Conservation (phyloP, 2,329 filamentous ascomycete species). For the Hypoxylon sp. region DNA sequence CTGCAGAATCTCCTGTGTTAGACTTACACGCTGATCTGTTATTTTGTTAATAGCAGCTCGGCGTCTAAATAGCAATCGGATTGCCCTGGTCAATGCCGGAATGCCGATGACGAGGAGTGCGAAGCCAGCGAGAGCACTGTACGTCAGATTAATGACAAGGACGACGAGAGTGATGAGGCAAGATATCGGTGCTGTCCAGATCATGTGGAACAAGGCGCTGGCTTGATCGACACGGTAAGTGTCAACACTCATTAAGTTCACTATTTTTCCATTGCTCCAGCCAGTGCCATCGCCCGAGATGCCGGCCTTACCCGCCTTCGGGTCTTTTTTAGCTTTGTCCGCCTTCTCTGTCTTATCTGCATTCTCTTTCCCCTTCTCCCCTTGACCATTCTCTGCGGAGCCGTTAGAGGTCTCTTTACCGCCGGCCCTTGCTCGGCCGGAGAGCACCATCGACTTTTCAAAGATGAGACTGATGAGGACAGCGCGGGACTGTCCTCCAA, state of each 20-base stretch:
- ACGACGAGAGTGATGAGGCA: slow-evolving; percentile 84
- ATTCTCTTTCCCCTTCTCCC: slow-evolving; percentile 61
- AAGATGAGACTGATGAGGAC: slow-evolving; percentile 90
- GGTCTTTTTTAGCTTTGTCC: slow-evolving; percentile 53
- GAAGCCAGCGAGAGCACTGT: slow-evolving; percentile 91
- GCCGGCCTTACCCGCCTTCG: slow-evolving; percentile 63
- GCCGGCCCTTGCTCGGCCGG: slow-evolving; percentile 88
- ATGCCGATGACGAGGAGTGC: slow-evolving; percentile 84
- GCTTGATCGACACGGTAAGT: slow-evolving; percentile 94
- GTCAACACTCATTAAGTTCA: slow-evolving; percentile 95
- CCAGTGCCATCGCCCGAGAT: slow-evolving; percentile 80
- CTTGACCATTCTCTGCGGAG: slow-evolving; percentile 61
- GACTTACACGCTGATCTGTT: slow-evolving; percentile 90
- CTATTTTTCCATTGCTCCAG: slow-evolving; percentile 93
- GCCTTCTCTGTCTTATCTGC: slow-evolving; percentile 59
- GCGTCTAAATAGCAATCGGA: slow-evolving; percentile 81
- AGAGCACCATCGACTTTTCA: slow-evolving; percentile 92
- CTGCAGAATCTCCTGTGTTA: slow-evolving; percentile 93
- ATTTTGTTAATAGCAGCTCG: slow-evolving; percentile 90
- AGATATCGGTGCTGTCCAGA: slow-evolving; percentile 88
- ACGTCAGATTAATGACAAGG: slow-evolving; percentile 87
- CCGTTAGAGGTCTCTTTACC: slow-evolving; percentile 64
- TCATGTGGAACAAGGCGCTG: slow-evolving; percentile 88
- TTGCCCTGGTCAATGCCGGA: slow-evolving; percentile 82
- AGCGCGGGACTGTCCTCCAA: slow-evolving; percentile 86